Evolutionary conservation across 495 filamentous ascomycete species (phyloP), one percentile per base, ranked within the genome.

Genomic region (Neurospora terricola): DNA sequence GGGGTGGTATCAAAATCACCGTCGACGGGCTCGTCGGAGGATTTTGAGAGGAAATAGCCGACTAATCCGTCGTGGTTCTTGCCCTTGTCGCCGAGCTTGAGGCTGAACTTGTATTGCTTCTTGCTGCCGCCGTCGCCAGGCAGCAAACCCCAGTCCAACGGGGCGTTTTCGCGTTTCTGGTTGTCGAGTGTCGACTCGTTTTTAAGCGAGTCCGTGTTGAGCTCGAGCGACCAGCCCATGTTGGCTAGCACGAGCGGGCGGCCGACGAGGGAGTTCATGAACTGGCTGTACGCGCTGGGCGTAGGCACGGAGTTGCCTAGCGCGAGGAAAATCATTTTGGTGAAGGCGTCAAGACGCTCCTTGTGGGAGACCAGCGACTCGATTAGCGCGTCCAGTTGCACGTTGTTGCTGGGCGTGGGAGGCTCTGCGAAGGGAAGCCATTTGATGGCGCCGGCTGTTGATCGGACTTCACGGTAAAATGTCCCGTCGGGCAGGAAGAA

Each of bases 401-500:
- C 16, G 1, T 69, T 68, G 3, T 73, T 79, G 4, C 72, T 70
- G 1, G 71, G 42, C 14, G 42, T 43, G 0, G 42, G 42, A 1
- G 74, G 72, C 4, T 72, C 71, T 1, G 70, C 72, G 66, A 83
- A 84, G 0, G 84, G 85, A 0, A 82, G 74, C 81, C 82, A 86
- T 30, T 80, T 80, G 6, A 1, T 48, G 66, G 5, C 73, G 72
- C 0, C 82, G 82, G 14, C 79, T 81, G 59, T 85, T 3, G 16
- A 43, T 8, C 82, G 81, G 1, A 88, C 75, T 73, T 87, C 88
- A 27, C 82, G 77, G 77, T 86, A 87, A 77, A 89, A 89, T 0
- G 76, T 82, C 3, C 88, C 87, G 59, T 87, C 84, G 0, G 73
- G 42, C 0, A 79, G 48, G 74, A 89, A 89, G 16, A 89, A 38